phyloP scores from a whole-genome alignment of 306 rosid species.

The Trifolium pratense region DNA sequence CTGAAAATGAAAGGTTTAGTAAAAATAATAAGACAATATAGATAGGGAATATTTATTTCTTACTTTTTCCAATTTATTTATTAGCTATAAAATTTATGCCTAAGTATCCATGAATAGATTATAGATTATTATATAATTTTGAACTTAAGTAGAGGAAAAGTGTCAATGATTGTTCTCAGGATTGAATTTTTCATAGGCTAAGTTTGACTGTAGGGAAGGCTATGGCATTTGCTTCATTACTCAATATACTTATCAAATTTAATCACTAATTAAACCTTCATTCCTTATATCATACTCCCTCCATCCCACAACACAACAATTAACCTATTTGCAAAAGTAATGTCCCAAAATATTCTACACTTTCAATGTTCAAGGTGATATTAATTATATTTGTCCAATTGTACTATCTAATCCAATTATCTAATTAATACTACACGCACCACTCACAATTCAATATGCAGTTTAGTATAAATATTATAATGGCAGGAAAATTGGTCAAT shows the following conservation, averaged over 20 bases:
- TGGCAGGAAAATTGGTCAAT: too few species aligned
- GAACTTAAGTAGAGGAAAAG: slow-evolving; percentile 25
- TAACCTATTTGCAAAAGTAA: too few species aligned
- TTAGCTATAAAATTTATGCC: slow-evolving; percentile 13
- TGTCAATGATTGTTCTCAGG: slow-evolving; percentile 9
- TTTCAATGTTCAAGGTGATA: background rate
- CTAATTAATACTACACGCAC: background rate
- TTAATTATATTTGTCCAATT: background rate
- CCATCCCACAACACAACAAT: too few species aligned
- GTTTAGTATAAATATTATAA: too few species aligned
- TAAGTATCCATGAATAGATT: slow-evolving; percentile 26
- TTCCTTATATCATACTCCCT: too few species aligned
- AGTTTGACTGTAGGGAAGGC: slow-evolving; percentile 11
- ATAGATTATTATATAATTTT: slow-evolving; percentile 21
- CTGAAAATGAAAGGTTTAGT: slow-evolving; percentile 23
- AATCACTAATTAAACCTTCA: too few species aligned
- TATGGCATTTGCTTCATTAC: background rate
- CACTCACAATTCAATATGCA: background rate
- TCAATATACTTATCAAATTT: too few species aligned
- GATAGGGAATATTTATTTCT: slow-evolving; percentile 20
- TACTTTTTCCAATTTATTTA: slow-evolving; percentile 13
- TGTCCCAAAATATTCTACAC: too few species aligned
- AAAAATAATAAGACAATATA: background rate
- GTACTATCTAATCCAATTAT: background rate
- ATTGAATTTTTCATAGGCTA: slow-evolving; percentile 33